These are phyloP conservation scores for Globisporangium megalacanthum DNA, from an alignment of 352 stramenopile genomes.

Conservation along the genomic window DNA sequence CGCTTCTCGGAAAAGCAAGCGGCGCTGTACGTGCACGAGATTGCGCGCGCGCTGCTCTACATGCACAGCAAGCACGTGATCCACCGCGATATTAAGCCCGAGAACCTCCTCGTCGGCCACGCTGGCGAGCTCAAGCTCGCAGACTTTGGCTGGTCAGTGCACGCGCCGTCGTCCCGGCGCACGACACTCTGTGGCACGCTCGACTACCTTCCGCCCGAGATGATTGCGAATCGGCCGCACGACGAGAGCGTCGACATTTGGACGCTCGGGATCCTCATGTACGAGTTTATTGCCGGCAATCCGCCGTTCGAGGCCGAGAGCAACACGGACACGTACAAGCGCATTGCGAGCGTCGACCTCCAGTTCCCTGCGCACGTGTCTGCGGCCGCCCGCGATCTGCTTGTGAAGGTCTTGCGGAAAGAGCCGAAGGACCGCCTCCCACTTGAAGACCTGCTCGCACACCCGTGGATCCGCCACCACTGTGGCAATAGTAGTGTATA, in stretches of 20 bases:
- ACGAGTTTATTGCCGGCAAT: constrained; percentile 96
- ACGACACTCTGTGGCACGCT: constrained; percentile 99
- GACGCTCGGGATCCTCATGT: constrained; percentile 98
- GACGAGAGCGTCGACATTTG: constrained; percentile 97
- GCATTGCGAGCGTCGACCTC: constrained; percentile 96
- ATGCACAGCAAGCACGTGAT: constrained; percentile 99
- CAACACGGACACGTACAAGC: constrained; percentile 95
- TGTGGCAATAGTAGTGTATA: constrained; percentile 17
- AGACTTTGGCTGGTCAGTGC: constrained; percentile 99
- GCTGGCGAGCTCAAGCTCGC: constrained; percentile 98
- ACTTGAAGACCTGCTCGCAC: constrained; percentile 89
- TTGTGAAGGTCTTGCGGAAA: constrained; percentile 95
- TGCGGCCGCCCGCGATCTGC: constrained; percentile 88
- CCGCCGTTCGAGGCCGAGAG: constrained; percentile 98
- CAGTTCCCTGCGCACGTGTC: constrained; percentile 93
- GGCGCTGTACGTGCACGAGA: constrained; percentile 94
- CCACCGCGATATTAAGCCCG: constrained; percentile 99
- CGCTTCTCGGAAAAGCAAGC: constrained; percentile 92
- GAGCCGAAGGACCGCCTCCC: constrained; percentile 92
- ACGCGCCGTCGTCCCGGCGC: constrained; percentile 94
- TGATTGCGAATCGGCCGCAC: constrained; percentile 98
- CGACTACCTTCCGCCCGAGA: constrained; percentile 99
- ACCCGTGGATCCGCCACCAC: constrained; percentile 94
- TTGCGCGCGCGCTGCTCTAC: constrained; percentile 93
- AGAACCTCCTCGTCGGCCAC: constrained; percentile 97